Evolutionary conservation across 139 green algal species (phyloP).

Genomic region (Prasinococcaceae sp.): DNA sequence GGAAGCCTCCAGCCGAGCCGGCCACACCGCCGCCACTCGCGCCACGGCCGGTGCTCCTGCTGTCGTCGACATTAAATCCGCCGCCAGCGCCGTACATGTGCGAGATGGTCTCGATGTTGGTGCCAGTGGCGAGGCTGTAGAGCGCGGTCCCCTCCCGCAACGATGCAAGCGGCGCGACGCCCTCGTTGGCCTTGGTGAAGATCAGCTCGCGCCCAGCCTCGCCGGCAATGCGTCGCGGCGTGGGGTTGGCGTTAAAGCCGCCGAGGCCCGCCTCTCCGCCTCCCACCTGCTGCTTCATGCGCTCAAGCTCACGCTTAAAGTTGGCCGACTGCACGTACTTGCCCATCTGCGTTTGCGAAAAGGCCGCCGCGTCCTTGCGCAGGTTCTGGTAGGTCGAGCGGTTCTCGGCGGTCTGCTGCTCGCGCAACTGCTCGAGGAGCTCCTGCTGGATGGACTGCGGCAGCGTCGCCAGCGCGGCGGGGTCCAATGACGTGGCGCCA

Average conservation of each 20-base stretch:
- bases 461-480: constrained; percentile 19
- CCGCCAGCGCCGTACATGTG: too few species aligned
- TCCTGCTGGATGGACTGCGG: constrained; percentile 28
- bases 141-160: too few species aligned
- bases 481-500: constrained; percentile 10
- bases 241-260: too few species aligned
- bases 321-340: constrained; percentile 23
- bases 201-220: constrained; percentile 21
- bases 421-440: constrained; percentile 24
- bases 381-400: constrained; percentile 14
- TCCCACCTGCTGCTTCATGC: background rate
- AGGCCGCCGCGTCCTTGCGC: background rate
- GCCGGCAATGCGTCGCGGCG: constrained; percentile 16
- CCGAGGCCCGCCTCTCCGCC: too few species aligned
- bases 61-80: too few species aligned
- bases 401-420: constrained; percentile 24
- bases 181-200: constrained; percentile 3
- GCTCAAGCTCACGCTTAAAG: background rate
- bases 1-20: too few species aligned
- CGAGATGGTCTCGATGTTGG: background rate
- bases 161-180: too few species aligned
- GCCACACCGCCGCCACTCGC: too few species aligned
- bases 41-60: too few species aligned
- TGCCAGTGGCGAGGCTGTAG: too few species aligned
- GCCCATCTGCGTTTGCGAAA: constrained; percentile 23